Percentiles rank a stretch among this genome's conserved stretches.
Evolutionary conservation across 2,329 filamentous ascomycete genomes (phyloP).

Genomic region (Cercospora canescens): DNA sequence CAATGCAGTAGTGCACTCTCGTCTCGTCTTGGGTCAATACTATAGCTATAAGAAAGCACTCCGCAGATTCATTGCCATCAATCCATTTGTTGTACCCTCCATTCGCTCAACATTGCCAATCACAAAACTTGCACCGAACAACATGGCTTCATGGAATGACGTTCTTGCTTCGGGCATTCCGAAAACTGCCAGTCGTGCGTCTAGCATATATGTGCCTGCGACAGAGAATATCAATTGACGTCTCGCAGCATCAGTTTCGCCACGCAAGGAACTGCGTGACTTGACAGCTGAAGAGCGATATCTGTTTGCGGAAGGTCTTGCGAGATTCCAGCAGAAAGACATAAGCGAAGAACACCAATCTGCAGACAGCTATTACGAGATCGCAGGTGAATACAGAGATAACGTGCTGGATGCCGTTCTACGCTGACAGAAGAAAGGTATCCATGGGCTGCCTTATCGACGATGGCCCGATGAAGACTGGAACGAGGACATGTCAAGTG

Average conservation of each 20-base stretch:
- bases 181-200: background rate
- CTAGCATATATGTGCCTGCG: background rate
- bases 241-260: background rate
- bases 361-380: background rate
- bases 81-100: background rate
- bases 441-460: background rate
- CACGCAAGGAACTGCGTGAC: background rate
- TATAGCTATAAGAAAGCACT: background rate
- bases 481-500: background rate
- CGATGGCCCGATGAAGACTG: background rate
- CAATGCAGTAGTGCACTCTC: background rate
- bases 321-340: background rate
- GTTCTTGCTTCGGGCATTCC: background rate
- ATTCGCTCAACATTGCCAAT: background rate
- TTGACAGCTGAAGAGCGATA: background rate
- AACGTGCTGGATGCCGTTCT: too few relatives aligned
- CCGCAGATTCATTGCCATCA: background rate
- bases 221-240: background rate
- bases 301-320: background rate
- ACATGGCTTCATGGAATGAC: background rate
- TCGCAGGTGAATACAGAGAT: background rate
- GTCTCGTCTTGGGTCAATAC: background rate
- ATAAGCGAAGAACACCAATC: background rate
- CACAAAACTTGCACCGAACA: background rate
- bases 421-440: background rate